Conservation (phyloP, 192 early-diverging fungal genomes). For the Backusella luteola region DNA sequence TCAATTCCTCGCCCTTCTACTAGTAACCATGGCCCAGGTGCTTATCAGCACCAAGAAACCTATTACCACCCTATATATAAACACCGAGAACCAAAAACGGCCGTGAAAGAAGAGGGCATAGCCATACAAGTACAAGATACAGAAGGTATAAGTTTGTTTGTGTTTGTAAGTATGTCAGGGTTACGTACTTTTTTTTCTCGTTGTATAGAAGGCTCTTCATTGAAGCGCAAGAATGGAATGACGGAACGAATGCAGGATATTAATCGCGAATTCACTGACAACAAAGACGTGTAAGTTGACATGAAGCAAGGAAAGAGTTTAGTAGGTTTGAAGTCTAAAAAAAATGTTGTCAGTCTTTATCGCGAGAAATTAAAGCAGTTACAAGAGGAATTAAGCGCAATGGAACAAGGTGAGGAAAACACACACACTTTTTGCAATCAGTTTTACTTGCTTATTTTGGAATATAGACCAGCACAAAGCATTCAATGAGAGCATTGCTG, state of each 20-base stretch:
- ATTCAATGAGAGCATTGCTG: neutral
- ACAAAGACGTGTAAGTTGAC: constrained; percentile 3
- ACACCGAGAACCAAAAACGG: neutral
- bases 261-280: constrained; percentile 10
- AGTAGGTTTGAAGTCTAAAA: neutral
- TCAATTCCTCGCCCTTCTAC: neutral
- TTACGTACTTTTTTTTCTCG: neutral
- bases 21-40: neutral
- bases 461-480: neutral
- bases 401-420: neutral
- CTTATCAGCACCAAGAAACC: neutral
- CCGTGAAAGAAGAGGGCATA: neutral
- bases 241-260: constrained; percentile 9
- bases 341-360: constrained; percentile 8
- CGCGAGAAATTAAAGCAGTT: constrained; percentile 11
- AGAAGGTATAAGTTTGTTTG: neutral
- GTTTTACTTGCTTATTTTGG: neutral
- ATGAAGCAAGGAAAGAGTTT: neutral
- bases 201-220: neutral
- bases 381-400: constrained; percentile 7
- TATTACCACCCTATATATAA: neutral
- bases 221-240: constrained; percentile 6
- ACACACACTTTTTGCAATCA: neutral
- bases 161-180: neutral
- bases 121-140: neutral